Base-by-base conservation (phyloP, 2,329 filamentous ascomycete species). In the Trichothecium roseum region DNA sequence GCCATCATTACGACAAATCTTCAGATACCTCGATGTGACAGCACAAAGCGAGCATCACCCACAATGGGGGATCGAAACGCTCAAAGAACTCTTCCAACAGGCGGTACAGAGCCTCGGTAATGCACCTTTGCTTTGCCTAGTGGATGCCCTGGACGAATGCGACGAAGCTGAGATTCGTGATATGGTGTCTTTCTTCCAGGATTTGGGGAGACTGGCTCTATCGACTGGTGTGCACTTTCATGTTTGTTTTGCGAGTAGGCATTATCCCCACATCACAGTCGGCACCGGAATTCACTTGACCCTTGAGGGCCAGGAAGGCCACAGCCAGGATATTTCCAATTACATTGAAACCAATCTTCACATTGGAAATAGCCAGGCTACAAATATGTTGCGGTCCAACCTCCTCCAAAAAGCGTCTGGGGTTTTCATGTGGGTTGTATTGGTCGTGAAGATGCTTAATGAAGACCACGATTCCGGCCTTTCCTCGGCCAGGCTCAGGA, bases 401-500 rank as follows among this genome's bases (percentile, higher is more conserved):
- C 33, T 67, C 3, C 44, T 56, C 1, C 30, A 51, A 3, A 64
- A 60, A 36, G 53, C 62, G 9, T 47, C 53, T 1, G 57, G 59
- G 0, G 49, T 68, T 24, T 69, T 69, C 34, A 50, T 68, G 32
- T 66, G 61, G 62, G 52, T 58, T 8, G 56, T 55, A 4, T 38
- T 66, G 1, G 62, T 65, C 3, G 51, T 65, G 2, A 47, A 53
- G 1, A 59, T 64, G 5, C 43, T 65, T 9, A 62, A 62, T 34
- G 51, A 50, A 16, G 57, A 59, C 18, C 39, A 49, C 9, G 31
- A 41, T 14, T 51, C 50, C 1, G 55, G 53, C 3, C 35, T 24
- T 24, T 24, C 20, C 10, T 10, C 20, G 6, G 20, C 20, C 47
- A 47, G 17, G 9, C 31, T 46, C 8, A 26, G 30, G 4, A 37